These are phyloP conservation scores for Camellia oleifera DNA, from an alignment of 179 eudicot species.

Conservation along the genomic window DNA sequence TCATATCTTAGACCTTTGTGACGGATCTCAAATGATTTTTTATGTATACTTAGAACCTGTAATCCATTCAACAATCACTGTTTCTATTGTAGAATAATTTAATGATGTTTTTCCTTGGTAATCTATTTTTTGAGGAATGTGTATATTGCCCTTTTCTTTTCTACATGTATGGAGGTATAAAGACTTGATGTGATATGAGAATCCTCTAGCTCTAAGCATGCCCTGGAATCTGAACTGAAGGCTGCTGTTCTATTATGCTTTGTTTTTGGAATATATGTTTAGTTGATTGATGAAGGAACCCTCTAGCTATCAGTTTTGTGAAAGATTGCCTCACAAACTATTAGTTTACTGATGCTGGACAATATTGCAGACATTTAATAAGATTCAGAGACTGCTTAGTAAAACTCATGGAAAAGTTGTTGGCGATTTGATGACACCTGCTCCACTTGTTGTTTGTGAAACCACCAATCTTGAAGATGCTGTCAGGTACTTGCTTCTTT, in stretches of 20 bases:
- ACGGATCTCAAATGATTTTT: neutral
- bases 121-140: no score
- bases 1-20: neutral
- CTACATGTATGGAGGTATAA: neutral
- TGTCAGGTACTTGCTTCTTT: slow-evolving; percentile 55
- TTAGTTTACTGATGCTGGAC: neutral
- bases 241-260: neutral
- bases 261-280: neutral
- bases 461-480: slow-evolving; percentile 94
- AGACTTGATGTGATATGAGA: neutral
- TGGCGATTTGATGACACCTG: slow-evolving; percentile 90
- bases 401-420: slow-evolving; percentile 86
- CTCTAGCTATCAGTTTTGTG: neutral
- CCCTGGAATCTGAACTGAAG: neutral
- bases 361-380: slow-evolving; percentile 65
- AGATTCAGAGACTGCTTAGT: slow-evolving; percentile 72
- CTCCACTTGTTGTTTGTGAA: slow-evolving; percentile 82
- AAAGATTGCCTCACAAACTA: neutral
- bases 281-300: neutral
- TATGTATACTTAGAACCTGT: neutral
- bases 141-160: neutral
- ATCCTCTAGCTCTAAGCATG: neutral
- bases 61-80: neutral
- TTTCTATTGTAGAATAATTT: neutral
- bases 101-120: neutral